Conservation (phyloP, 805 yeast species). For the Saturnispora saitoi region DNA sequence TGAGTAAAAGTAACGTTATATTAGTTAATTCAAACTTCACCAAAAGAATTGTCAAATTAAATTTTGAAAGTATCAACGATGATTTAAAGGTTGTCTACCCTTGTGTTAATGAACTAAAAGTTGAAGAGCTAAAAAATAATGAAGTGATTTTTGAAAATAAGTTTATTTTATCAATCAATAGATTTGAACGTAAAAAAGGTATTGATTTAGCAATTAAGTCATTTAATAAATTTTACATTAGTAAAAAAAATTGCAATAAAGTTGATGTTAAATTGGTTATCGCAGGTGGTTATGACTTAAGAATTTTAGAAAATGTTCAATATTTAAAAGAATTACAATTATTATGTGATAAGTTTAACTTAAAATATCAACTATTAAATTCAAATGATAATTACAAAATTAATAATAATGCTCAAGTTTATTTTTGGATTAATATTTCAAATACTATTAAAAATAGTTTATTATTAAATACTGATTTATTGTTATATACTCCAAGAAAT, state of each 20-base stretch:
- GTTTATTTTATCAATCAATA: slow-evolving; percentile 67
- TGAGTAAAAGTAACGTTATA: slow-evolving; percentile 63
- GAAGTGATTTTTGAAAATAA: slow-evolving; percentile 29
- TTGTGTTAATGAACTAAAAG: slow-evolving; percentile 50
- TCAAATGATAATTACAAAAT: not conserved
- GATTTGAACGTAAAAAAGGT: slow-evolving; percentile 84
- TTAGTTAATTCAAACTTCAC: slow-evolving; percentile 90
- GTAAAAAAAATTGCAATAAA: slow-evolving; percentile 26
- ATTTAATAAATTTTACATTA: slow-evolving; percentile 38
- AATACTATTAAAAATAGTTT: slow-evolving; percentile 56
- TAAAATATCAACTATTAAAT: slow-evolving; percentile 1
- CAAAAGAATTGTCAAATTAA: slow-evolving; percentile 50
- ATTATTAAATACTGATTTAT: slow-evolving; percentile 45
- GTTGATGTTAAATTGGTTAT: slow-evolving; percentile 46
- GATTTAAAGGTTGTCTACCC: slow-evolving; percentile 62
- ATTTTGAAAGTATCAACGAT: slow-evolving; percentile 40
- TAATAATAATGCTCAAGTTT: slow-evolving; percentile 13
- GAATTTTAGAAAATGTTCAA: slow-evolving; percentile 67
- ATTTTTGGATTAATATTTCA: slow-evolving; percentile 73
- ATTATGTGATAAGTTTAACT: slow-evolving; percentile 30
- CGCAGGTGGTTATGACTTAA: slow-evolving; percentile 86
- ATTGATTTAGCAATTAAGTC: slow-evolving; percentile 69
- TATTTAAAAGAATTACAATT: slow-evolving; percentile 54
- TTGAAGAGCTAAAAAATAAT: slow-evolving; percentile 26
- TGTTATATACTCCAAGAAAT: slow-evolving; percentile 80